These are phyloP conservation scores for Dipteronia sinensis DNA, from an alignment of 345 rosid genomes.

Conservation along the genomic window DNA sequence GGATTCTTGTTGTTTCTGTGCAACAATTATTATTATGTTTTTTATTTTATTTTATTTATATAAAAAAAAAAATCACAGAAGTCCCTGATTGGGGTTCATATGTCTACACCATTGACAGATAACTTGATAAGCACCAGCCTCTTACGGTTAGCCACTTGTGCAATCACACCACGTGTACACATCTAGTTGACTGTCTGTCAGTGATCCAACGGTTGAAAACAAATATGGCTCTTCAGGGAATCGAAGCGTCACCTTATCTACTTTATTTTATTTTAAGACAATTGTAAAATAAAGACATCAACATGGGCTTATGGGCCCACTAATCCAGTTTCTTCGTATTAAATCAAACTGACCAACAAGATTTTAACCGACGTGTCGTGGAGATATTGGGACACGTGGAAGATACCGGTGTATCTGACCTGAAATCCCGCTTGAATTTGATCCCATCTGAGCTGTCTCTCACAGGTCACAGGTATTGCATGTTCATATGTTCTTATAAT, in stretches of 20 bases:
- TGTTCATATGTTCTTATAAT: background rate
- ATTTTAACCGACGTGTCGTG: background rate
- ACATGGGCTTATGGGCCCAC: too few species aligned
- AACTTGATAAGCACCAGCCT: constrained; percentile 12
- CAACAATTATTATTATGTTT: background rate
- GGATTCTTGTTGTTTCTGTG: constrained; percentile 3
- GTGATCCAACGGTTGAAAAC: background rate
- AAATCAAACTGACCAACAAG: background rate
- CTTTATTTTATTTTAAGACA: background rate
- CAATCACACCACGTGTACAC: constrained; percentile 1
- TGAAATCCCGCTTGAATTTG: background rate
- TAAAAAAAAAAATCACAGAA: background rate
- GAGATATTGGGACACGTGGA: background rate
- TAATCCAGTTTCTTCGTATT: background rate
- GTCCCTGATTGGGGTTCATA: background rate
- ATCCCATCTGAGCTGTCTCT: background rate
- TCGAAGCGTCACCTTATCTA: constrained; percentile 22
- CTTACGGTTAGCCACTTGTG: background rate
- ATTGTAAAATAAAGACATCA: too few species aligned
- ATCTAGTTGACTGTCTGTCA: background rate
- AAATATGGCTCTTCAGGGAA: constrained; percentile 22
- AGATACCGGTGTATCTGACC: background rate
- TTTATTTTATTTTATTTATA: background rate
- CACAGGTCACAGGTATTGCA: background rate
- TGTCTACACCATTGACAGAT: constrained; percentile 10